Evolutionary conservation across 2,329 filamentous ascomycete genomes (phyloP), one percentile per base, ranked within the genome.

Genomic region (Epichloe coenophiala): DNA sequence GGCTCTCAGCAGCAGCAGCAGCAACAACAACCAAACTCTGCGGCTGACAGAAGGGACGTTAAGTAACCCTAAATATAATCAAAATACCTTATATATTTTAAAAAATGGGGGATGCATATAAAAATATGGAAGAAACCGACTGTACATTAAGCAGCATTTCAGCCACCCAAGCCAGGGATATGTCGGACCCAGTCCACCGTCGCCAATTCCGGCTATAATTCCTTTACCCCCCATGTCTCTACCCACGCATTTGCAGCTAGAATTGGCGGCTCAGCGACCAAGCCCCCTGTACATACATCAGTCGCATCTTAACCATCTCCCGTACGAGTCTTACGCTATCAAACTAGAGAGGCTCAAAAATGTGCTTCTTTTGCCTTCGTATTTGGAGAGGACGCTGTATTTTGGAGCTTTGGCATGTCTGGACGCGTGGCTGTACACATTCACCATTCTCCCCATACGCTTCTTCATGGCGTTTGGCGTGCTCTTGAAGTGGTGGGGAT

Each of bases 391-490:
- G 44, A 84, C 90, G 0, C 76, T 98, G 5, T 81, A 83, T 53
- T 97, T 98, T 67, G 93, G 93, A 6, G 83, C 87, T 0, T 68
- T 97, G 36, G 90, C 91, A 6, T 98, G 93, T 67, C 73, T 98
- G 5, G 93, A 98, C 64, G 86, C 91, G 1, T 98, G 91, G 89
- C 77, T 98, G 1, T 93, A 96, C 68, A 94, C 88, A 1, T 94
- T 98, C 59, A 98, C 93, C 0, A 95, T 98, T 43, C 72, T 98
- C 0, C 93, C 93, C 0, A 76, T 98, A 53, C 80, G 93, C 2
- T 97, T 98, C 59, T 65, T 86, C 49, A 85, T 90, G 52, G 91
- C 93, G 1, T 60, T 91, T 0, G 80, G 80, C 19, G 81, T 97
- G 2, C 69, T 98, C 27, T 65, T 81, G 9, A 77, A 79, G 53